These are phyloP conservation scores for Neofusicoccum ribis DNA, from an alignment of 2,329 filamentous ascomycete species.

Conservation along the genomic window DNA sequence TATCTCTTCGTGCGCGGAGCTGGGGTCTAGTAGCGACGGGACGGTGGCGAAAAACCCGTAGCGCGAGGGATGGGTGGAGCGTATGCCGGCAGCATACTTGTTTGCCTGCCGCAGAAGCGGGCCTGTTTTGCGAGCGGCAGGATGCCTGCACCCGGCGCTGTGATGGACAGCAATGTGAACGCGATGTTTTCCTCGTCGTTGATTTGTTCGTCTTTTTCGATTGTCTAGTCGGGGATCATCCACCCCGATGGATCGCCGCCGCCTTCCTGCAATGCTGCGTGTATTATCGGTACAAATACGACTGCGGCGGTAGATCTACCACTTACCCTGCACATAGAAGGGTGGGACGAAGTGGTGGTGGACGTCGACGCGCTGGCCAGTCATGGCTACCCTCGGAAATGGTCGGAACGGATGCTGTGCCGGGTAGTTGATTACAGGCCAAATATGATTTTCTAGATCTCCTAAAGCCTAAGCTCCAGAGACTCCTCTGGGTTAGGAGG, in stretches of 20 bases:
- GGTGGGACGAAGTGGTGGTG: no score
- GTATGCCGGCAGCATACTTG: conserved; percentile 35
- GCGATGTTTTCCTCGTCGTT: conserved; percentile 15
- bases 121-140: conserved; percentile 13
- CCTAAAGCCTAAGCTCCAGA: no score
- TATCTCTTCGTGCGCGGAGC: conserved; percentile 39
- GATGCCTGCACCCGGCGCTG: conserved; percentile 30
- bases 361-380: no score
- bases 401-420: no score
- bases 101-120: conserved; percentile 30
- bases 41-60: conserved; percentile 48
- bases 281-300: no score
- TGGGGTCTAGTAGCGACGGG: conserved; percentile 33
- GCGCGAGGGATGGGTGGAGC: conserved; percentile 31
- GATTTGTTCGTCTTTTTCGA: conserved; percentile 1
- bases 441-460: no score
- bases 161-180: conserved; percentile 31
- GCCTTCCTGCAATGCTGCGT: background rate
- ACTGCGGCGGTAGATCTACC: no score
- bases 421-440: no score
- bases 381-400: no score
- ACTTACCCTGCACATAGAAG: no score
- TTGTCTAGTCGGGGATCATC: conserved; percentile 27
- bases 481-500: no score
- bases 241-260: conserved; percentile 27